A percentile compares a stretch with the other conserved stretches of the same genome.
These are phyloP conservation scores for Fraxinus floribunda DNA, from an alignment of 305 asterid species.

Conservation along the genomic window DNA sequence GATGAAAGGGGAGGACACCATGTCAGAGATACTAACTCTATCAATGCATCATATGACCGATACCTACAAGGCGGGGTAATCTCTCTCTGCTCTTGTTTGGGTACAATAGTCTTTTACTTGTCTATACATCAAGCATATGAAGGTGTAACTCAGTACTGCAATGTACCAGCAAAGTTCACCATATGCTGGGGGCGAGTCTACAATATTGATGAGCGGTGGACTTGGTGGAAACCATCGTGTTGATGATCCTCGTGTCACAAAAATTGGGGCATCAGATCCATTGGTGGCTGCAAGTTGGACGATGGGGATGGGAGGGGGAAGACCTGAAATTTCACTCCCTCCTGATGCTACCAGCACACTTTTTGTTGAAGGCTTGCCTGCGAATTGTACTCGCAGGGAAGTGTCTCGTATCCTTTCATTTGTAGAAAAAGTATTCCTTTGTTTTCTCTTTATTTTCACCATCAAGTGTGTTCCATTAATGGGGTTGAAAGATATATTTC, in stretches of 20 bases:
- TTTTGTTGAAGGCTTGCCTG: conserved; percentile 74
- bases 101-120: background rate
- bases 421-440: background rate
- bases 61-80: conserved; percentile 60
- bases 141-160: conserved; percentile 22
- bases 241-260: conserved; percentile 53
- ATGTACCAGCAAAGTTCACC: conserved; percentile 53
- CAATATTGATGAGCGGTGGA: conserved; percentile 53
- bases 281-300: conserved; percentile 38
- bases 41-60: conserved; percentile 69
- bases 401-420: conserved; percentile 71
- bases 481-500: conserved; percentile 48
- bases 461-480: conserved; percentile 1
- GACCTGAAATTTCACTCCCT: conserved; percentile 59
- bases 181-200: conserved; percentile 47
- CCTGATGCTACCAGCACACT: conserved; percentile 65
- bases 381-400: conserved; percentile 70
- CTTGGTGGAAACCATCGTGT: conserved; percentile 44
- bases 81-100: background rate
- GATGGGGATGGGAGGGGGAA: conserved; percentile 38
- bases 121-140: background rate
- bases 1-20: conserved; percentile 53
- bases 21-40: conserved; percentile 61
- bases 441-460: background rate
- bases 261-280: conserved; percentile 47